Evolutionary conservation across 2,329 filamentous ascomycete species (phyloP), one percentile per base, ranked within the genome.

Genomic region (Colletotrichum sp.): DNA sequence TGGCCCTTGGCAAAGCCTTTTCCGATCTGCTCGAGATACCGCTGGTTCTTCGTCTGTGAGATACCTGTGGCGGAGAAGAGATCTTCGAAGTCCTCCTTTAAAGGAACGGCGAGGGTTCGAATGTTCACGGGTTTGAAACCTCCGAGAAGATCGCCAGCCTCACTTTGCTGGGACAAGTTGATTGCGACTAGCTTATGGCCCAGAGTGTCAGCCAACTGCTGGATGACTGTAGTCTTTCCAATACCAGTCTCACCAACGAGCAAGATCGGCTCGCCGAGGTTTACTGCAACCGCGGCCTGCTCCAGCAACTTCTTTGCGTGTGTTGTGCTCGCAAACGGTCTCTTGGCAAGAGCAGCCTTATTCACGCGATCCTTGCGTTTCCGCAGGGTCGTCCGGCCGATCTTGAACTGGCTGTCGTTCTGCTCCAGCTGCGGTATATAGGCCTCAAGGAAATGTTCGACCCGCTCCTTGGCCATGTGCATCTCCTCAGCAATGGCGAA

Each of bases 171-270:
- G 0, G 97, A 99, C 82, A 99, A 85, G 82, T 99, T 99, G 82
- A 99, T 96, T 4, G 96, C 95, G 0, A 96, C 94, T 15, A 99
- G 90, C 80, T 95, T 98, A 82, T 96, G 94, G 2, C 96, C 95
- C 32, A 98, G 89, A 5, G 94, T 91, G 74, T 94, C 93, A 0
- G 97, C 96, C 72, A 99, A 88, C 82, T 98, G 96, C 83, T 99
- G 97, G 16, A 99, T 93, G 30, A 97, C 95, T 0, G 97, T 98
- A 1, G 97, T 99, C 86, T 99, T 99, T 80, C 97, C 97, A 67
- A 98, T 98, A 87, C 97, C 97, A 9, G 97, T 99, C 87, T 99
- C 97, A 82, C 97, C 97, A n/a, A 99, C 97, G 32, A 99, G 91
- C 21, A 99, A 87, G 2, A 98, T 91, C 6, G 98, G 96, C 81